Base-by-base conservation (phyloP, 1,139 yeast genomes). In the Pichia sp. region DNA sequence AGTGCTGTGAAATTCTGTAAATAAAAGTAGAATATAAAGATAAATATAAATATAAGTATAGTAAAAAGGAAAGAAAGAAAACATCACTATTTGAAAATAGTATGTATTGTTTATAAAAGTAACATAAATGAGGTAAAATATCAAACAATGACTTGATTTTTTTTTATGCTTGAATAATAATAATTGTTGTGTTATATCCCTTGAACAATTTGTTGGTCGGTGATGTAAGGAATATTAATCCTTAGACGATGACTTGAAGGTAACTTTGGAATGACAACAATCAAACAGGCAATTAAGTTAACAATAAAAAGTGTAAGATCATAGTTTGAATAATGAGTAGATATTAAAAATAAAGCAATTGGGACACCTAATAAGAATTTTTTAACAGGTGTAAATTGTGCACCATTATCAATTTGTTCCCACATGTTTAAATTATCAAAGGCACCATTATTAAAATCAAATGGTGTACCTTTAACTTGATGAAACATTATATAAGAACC, bases 331-430 rank as follows among this genome's bases (percentile, higher is more conserved):
- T 89, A 91, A 62, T 91, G 97, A 2, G 97, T 89, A 45, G 94
- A 80, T 39, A 88, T 71, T 54, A 91, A 71, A 57, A 91, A 91
- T 56, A 91, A 70, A 9, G 78, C 81, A 51, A 91, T 85, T 30
- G 98, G 98, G 14, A 91, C 96, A 46, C 86, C 78, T 68, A 89
- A 76, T 54, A 91, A 69, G 59, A 88, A 91, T 64, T 91, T 91
- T 69, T 91, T 88, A 22, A 96, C 80, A 6, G 98, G 98, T 0
- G 98, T 91, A 62, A 89, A 91, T 62, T 88, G 95, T 59, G 88
- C 96, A 47, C 97, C 98, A 56, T 89, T 82, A 63, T 91, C 96
- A 50, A 91, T 82, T 64, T 91, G 98, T 64, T 91, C 98, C 98
- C 98, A 91, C 96, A 91, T 86, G 23, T 96, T 91, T 55, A 91